Percentiles rank a stretch among this genome's conserved stretches.
Conservation (phyloP, 1,139 yeast genomes). For the Lodderomyces theae region DNA sequence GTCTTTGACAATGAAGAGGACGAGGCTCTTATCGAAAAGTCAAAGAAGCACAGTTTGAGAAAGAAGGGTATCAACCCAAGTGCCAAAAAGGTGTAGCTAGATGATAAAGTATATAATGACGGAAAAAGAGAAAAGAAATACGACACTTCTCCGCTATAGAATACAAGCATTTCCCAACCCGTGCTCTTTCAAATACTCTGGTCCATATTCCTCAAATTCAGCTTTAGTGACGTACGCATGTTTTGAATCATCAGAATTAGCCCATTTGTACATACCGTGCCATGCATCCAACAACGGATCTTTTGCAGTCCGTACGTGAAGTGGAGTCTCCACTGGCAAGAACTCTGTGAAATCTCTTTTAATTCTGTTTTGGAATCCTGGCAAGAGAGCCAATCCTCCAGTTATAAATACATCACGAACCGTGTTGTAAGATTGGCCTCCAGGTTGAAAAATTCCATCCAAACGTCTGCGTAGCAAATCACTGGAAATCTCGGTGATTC, state of each 20-base stretch:
- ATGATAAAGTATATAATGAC: not conserved
- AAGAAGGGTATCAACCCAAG: constrained; percentile 80
- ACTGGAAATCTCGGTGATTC: constrained; percentile 72
- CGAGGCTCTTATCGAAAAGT: constrained; percentile 66
- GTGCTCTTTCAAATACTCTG: constrained; percentile 87
- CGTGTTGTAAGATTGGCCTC: constrained; percentile 54
- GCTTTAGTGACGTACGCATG: constrained; percentile 55
- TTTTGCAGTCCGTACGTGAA: constrained; percentile 60
- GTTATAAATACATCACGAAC: constrained; percentile 70
- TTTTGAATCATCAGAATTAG: constrained; percentile 45
- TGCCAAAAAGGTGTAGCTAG: constrained; percentile 16
- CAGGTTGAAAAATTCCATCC: constrained; percentile 47
- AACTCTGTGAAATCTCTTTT: constrained; percentile 63
- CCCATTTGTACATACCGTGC: constrained; percentile 91
- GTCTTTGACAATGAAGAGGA: constrained; percentile 77
- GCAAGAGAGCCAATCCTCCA: constrained; percentile 77
- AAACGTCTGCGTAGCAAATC: constrained; percentile 63
- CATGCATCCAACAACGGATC: constrained; percentile 82
- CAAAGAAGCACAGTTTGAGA: constrained; percentile 69
- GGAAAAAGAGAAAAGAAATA: not conserved
- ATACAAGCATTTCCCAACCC: constrained; percentile 63
- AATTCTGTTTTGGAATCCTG: constrained; percentile 66
- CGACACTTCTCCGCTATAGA: not conserved
- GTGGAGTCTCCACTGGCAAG: constrained; percentile 65
- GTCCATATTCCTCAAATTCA: constrained; percentile 86